These are phyloP conservation scores for Pyrenula massariospora DNA, from an alignment of 495 filamentous ascomycete genomes.

Conservation along the genomic window DNA sequence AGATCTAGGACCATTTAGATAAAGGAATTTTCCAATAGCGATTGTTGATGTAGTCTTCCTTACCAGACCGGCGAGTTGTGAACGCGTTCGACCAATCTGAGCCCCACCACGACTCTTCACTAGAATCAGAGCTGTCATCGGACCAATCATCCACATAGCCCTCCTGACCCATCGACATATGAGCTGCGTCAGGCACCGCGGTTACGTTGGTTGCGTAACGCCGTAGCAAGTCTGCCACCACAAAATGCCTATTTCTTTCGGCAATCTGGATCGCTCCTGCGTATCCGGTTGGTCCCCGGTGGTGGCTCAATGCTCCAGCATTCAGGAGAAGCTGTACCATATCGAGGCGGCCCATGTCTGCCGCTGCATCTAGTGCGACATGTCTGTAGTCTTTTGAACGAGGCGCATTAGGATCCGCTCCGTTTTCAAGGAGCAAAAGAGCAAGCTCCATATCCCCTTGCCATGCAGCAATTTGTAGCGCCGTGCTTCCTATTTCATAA, in stretches of 20 bases:
- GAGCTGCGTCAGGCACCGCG: not conserved
- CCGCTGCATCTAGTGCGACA: slow-evolving; percentile 13
- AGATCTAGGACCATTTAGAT: no score
- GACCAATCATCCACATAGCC: not conserved
- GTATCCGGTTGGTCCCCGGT: slow-evolving; percentile 10
- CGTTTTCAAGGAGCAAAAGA: slow-evolving; percentile 8
- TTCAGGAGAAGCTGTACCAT: slow-evolving; percentile 6
- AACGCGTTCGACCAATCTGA: not conserved
- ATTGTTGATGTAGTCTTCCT: no score
- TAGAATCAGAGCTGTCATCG: not conserved
- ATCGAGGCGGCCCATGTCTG: not conserved
- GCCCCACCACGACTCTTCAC: not conserved
- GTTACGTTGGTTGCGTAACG: not conserved
- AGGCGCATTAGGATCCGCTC: slow-evolving; percentile 7
- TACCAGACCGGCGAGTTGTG: no score
- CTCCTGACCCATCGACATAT: not conserved
- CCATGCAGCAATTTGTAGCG: not conserved
- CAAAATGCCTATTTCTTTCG: slow-evolving; percentile 8
- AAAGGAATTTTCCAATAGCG: no score
- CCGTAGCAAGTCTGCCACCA: slow-evolving; percentile 4
- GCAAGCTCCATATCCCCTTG: not conserved
- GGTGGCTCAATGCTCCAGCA: slow-evolving; percentile 11
- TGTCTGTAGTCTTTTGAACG: slow-evolving; percentile 3
- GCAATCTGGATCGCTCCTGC: slow-evolving; percentile 7
- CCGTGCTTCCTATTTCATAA: not conserved